Conservation (phyloP, 805 yeast genomes). For the Hanseniaspora pseudoguilliermondii region DNA sequence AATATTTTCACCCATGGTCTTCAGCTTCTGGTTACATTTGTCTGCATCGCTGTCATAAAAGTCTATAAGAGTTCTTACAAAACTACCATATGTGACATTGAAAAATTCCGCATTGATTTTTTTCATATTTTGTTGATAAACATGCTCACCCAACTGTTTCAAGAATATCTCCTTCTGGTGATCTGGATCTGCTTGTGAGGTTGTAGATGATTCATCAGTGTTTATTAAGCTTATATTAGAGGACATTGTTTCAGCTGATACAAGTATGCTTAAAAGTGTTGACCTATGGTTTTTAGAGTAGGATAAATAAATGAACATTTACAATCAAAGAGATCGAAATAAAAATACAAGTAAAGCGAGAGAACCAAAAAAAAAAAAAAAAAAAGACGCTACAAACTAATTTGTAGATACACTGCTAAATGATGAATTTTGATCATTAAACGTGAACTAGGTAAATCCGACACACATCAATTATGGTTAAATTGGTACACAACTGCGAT, state of each 20-base stretch:
- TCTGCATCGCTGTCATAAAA: conserved; percentile 65
- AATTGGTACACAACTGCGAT: too few relatives aligned
- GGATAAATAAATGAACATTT: too few relatives aligned
- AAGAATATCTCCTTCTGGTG: conserved; percentile 1
- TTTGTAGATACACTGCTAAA: too few relatives aligned
- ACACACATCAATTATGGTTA: too few relatives aligned
- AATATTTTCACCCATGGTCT: conserved; percentile 88
- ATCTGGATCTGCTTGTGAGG: not conserved
- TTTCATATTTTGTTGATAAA: conserved; percentile 35
- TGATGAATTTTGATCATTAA: too few relatives aligned
- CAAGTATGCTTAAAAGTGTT: too few relatives aligned
- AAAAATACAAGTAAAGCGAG: too few relatives aligned
- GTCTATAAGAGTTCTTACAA: conserved; percentile 79
- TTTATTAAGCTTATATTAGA: not conserved
- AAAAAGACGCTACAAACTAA: too few relatives aligned
- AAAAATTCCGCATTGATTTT: conserved; percentile 87
- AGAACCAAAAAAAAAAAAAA: too few relatives aligned
- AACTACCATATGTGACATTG: conserved; percentile 88
- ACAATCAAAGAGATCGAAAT: too few relatives aligned
- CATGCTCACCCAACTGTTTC: conserved; percentile 8
- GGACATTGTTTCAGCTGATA: not conserved
- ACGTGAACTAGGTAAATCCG: too few relatives aligned
- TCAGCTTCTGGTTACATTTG: conserved; percentile 73
- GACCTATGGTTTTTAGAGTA: too few relatives aligned
- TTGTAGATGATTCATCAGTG: not conserved